A percentile compares a stretch with the other conserved stretches of the same genome.
Evolutionary conservation across 495 filamentous ascomycete species (phyloP).

Genomic region (Podospora pseudocomata): DNA sequence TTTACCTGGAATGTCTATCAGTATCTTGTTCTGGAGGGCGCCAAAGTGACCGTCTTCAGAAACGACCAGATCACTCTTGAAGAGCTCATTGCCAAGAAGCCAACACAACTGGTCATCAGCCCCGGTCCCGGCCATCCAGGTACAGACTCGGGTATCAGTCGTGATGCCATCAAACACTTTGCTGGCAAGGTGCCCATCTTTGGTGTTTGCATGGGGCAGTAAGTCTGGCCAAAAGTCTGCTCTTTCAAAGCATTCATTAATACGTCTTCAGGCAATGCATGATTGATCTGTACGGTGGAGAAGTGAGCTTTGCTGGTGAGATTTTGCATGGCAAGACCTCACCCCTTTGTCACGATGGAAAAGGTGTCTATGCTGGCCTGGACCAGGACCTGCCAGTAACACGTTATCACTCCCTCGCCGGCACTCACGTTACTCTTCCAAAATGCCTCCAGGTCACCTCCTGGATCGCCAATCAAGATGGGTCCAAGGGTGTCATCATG

Average conservation of each 20-base stretch:
- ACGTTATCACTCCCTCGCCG: conserved; percentile 93
- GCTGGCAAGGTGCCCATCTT: conserved; percentile 95
- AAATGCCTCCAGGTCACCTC: conserved; percentile 85
- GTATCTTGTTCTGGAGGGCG: conserved; percentile 91
- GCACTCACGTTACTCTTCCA: conserved; percentile 84
- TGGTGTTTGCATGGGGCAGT: conserved; percentile 97
- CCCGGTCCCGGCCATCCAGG: conserved; percentile 90
- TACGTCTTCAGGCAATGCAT: conserved; percentile 69
- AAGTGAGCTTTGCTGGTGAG: conserved; percentile 89
- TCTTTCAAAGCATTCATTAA: neutral
- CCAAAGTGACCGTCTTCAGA: conserved; percentile 78
- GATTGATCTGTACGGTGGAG: conserved; percentile 83
- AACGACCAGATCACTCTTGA: conserved; percentile 89
- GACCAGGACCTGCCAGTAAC: conserved; percentile 80
- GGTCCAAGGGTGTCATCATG: conserved; percentile 82
- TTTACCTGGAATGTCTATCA: conserved; percentile 99
- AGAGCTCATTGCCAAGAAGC: conserved; percentile 73
- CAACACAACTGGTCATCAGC: conserved; percentile 91
- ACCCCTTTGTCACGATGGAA: conserved; percentile 77
- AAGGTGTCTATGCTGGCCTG: conserved; percentile 79
- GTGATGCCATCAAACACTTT: conserved; percentile 85
- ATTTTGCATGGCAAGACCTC: conserved; percentile 98
- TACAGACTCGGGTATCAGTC: conserved; percentile 88
- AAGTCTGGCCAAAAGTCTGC: conserved; percentile 34
- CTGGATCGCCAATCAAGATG: conserved; percentile 68